phyloP scores from a whole-genome alignment of 2,329 filamentous ascomycete species.

The Talaromyces albobiverticillius region DNA sequence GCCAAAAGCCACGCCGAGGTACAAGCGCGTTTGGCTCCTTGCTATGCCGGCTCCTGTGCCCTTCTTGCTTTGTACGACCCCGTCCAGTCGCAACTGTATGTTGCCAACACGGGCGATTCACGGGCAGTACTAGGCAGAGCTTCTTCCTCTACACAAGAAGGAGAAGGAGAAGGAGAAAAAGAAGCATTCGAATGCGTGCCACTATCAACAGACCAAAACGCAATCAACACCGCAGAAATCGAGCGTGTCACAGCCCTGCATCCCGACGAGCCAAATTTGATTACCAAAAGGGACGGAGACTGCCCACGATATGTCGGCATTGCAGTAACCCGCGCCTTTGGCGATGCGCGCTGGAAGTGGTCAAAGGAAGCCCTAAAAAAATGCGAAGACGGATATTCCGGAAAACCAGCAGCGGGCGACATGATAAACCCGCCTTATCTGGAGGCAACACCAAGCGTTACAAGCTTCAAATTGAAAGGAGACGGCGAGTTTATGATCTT shows the following conservation, averaged over 20 bases:
- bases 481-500: constrained; percentile 63
- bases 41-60: constrained; percentile 59
- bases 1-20: constrained; percentile 17
- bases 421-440: constrained; percentile 62
- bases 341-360: constrained; percentile 69
- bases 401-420: background rate
- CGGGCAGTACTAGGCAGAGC: constrained; percentile 58
- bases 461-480: constrained; percentile 47
- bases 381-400: background rate
- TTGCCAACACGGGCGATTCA: constrained; percentile 67
- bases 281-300: constrained; percentile 51
- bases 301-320: constrained; percentile 47
- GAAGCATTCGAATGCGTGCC: constrained; percentile 52
- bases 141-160: background rate
- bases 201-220: constrained; percentile 65
- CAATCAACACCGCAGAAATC: constrained; percentile 59
- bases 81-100: constrained; percentile 50
- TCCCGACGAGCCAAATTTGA: constrained; percentile 59
- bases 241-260: constrained; percentile 56
- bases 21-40: constrained; percentile 22
- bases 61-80: constrained; percentile 63
- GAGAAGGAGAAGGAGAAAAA: no score
- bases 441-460: constrained; percentile 64
- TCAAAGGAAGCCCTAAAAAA: constrained; percentile 47
- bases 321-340: constrained; percentile 64